Evolutionary conservation across 2,329 filamentous ascomycete genomes (phyloP).

Genomic region (Monosporascus sp.): DNA sequence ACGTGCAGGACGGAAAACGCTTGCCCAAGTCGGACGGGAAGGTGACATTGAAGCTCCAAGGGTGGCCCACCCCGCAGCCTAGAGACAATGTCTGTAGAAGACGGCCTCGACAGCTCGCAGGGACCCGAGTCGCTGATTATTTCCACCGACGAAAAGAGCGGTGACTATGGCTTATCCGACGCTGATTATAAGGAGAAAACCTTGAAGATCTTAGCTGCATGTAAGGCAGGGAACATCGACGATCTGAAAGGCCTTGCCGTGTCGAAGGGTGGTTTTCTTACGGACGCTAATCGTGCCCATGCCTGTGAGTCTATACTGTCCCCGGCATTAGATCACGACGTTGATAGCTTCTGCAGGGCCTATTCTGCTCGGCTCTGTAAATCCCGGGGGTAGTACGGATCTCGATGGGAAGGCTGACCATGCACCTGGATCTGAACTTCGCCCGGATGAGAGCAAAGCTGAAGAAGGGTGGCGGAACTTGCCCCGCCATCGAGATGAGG

Average conservation of each 20-base stretch:
- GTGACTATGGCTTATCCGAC: neutral
- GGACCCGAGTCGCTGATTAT: neutral
- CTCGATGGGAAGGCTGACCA: slow-evolving; percentile 7
- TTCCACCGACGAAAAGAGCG: slow-evolving; percentile 1
- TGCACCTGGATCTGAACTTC: neutral
- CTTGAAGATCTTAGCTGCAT: slow-evolving; percentile 53
- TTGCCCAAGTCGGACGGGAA: neutral
- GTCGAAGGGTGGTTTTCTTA: slow-evolving; percentile 60
- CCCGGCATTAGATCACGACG: slow-evolving; percentile 6
- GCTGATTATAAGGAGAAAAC: slow-evolving; percentile 26
- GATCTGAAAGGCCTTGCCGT: slow-evolving; percentile 54
- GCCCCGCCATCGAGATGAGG: slow-evolving; percentile 76
- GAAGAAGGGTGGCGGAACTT: slow-evolving; percentile 51
- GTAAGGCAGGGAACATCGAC: slow-evolving; percentile 49
- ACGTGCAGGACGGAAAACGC: neutral
- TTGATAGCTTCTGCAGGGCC: slow-evolving; percentile 34
- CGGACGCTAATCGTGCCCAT: slow-evolving; percentile 60
- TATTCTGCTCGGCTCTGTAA: slow-evolving; percentile 34
- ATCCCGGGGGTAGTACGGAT: neutral
- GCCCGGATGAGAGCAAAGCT: slow-evolving; percentile 13
- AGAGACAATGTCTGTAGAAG: neutral
- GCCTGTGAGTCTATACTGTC: slow-evolving; percentile 61
- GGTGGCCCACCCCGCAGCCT: neutral
- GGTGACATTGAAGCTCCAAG: neutral
- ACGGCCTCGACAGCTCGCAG: neutral